Base-by-base conservation (phyloP, 495 filamentous ascomycete genomes). In the Lophiotrema nucula region DNA sequence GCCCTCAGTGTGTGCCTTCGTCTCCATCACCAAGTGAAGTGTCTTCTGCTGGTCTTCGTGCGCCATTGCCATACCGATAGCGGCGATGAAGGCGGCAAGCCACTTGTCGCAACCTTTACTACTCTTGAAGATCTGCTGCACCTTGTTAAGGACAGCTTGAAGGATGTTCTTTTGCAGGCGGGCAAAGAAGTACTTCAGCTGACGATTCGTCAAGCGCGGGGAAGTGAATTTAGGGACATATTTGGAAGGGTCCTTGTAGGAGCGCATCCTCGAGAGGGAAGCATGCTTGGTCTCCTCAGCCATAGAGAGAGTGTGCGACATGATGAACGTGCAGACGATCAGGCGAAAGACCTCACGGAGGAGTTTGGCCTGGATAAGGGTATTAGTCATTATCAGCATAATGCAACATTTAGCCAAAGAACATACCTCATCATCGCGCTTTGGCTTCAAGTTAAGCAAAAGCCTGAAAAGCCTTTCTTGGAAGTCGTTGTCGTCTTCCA, bases 161-260 rank as follows among this genome's bases (percentile, higher is more conserved):
- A 70, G 58, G 46, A 68, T 55, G 10, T 27, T 35, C 10, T 55
- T 33, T 41, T 71, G 72, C 16, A 72, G 64, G 27, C 65, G 42
- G 12, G 51, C 50, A 58, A 73, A 74, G 62, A 73, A 68, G 63
- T 72, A 70, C 39, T 74, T 74, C 21, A 74, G 64, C 47, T 74
- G 72, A 18, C 70, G 69, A 53, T 69, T 74, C 5, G 72, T 70
- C 61, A 74, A 67, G 56, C 70, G 69, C 2, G 70, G 69, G n/a
- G 69, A 67, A 42, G 61, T 67, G 31, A 55, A 56, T 22, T 58
- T 31, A 1, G 42, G 23, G 18, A 41, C 24, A 47, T 64, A 66
- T 16, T 12, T 12, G 44, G 26, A 28, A 21, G 43, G 53, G 19
- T 50, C 48, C 22, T 11, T 33, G 42, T 61, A 58, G 15, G 47